Base-by-base conservation (phyloP, 148 eudicot genomes). In the Chenopodium album region DNA sequence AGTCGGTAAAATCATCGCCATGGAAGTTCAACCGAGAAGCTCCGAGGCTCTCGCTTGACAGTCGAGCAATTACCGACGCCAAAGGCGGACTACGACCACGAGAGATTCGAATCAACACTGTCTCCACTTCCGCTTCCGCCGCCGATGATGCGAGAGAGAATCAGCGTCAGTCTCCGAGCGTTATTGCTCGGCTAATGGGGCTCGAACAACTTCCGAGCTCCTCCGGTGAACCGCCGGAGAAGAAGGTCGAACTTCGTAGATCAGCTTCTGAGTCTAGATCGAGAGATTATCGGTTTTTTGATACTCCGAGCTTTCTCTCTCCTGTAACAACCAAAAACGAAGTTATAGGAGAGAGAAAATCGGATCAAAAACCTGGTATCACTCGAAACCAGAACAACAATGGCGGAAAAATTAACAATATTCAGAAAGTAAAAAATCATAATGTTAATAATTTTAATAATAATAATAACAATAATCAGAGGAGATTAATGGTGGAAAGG, bases 261-360 rank as follows among this genome's bases (percentile, higher is more conserved):
- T 96, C 98, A 4, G 91, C 97, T 8, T 97, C 99, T 0, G 99
- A 97, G 83, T 97, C 98, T 2, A 80, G 99, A 84, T 89, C 99
- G 2, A 85, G 90, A 80, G 87, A 82, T 19, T 85, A 85, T 70
- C 66, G 82, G 26, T 85, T 85, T 60, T 76, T 67, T 34, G 87
- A 81, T 9, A 17, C 79, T 10, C 73, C 84, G 28, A 81, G 76
- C 17, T 74, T 73, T 85, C 72, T 74, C 65, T 56, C 82, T 81
- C 82, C 73, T 23, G 47, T 78, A 7, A 62, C 68, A 2, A 60
- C 80, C 22, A 81, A 26, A 59, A 79, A 54, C 22, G 80, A 71
- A 6, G 22, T 32, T 52, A 14, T 13, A 34, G 81, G 75, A 54
- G 87, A 81, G 76, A 46, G 29, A 65, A 80, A 41, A 78, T 65